Base-by-base conservation (phyloP, 163 green algal genomes). In the Chlorella variabilis region DNA sequence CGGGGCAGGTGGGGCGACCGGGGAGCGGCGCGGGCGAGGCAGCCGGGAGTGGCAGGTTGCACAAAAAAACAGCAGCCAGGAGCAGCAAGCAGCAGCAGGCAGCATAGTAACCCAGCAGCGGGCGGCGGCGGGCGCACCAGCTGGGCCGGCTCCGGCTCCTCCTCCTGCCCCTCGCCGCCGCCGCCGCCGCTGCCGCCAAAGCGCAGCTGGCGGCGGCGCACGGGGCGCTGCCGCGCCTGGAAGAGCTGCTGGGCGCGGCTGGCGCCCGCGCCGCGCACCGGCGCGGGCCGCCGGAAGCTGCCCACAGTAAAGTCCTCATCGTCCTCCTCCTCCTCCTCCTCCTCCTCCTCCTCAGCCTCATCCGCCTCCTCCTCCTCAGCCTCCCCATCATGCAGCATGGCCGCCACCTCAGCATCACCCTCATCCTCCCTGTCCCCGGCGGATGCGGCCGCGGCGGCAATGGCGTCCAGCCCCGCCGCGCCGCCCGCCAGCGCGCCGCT, bases 131-230 rank as follows among this genome's bases (percentile, higher is more conserved):
- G 1, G 31, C 68, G 38, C 68, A 78, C 71, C 71, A 78, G 51
- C 51, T 63, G 73, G 15, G 34, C 61, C 13, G 34, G 48, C 36
- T 70, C 73, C 4, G 15, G 49, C 71, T 70, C 73, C 36, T 59
- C 56, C 15, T 71, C 56, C 9, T n/a, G 56, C 11, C 18, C 56
- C 18, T 56, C 45, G 29, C 39, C 41, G 45, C 41, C 29, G 45
- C 42, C 31, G 42, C 69, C 45, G 42, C 42, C 31, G 42, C 69
- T 29, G 42, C 45, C 51, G 1, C 45, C 73, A 71, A 80, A 80
- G 38, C 59, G 73, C 56, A 80, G 73, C 73, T 29, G 27, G 15
- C 73, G 56, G 56, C 73, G 73, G 11, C 73, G 73, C 38, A 21
- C 41, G 36, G 58, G 73, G n/a, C 71, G 54, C 71, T 68, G 58